phyloP scores from a whole-genome alignment of 352 stramenopile species.

The Phytophthora brassicae region DNA sequence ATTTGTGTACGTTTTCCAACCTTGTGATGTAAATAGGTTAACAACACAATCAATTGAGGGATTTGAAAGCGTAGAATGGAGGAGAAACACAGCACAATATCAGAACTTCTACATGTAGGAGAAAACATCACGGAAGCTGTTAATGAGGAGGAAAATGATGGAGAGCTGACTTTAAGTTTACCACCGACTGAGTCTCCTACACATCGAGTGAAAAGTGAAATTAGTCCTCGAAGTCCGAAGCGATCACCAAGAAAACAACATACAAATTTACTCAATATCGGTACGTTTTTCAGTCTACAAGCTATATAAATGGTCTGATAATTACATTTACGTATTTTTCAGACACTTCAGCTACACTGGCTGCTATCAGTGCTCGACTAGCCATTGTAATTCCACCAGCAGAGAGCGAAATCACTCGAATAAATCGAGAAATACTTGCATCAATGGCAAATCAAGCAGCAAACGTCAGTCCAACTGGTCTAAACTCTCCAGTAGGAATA shows the following conservation, averaged over 20 bases:
- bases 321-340: background rate
- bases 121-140: background rate
- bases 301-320: background rate
- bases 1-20: background rate
- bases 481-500: conserved; percentile 2
- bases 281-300: conserved; percentile 16
- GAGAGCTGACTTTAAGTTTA: conserved; percentile 11
- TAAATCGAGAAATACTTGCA: conserved; percentile 57
- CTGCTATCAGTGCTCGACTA: conserved; percentile 64
- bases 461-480: conserved; percentile 14
- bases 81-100: conserved; percentile 6
- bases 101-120: too few species aligned
- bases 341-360: conserved; percentile 49
- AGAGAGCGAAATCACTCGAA: conserved; percentile 71
- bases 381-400: conserved; percentile 52
- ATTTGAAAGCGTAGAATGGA: conserved; percentile 1
- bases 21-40: conserved; percentile 21
- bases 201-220: conserved; percentile 4
- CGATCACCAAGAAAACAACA: conserved; percentile 32
- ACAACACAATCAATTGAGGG: background rate
- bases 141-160: conserved; percentile 3
- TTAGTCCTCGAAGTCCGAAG: conserved; percentile 21
- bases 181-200: conserved; percentile 4
- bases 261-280: conserved; percentile 43
- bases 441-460: conserved; percentile 20